Evolutionary conservation across 805 yeast genomes (phyloP).

Genomic region (Candida andamanensis): DNA sequence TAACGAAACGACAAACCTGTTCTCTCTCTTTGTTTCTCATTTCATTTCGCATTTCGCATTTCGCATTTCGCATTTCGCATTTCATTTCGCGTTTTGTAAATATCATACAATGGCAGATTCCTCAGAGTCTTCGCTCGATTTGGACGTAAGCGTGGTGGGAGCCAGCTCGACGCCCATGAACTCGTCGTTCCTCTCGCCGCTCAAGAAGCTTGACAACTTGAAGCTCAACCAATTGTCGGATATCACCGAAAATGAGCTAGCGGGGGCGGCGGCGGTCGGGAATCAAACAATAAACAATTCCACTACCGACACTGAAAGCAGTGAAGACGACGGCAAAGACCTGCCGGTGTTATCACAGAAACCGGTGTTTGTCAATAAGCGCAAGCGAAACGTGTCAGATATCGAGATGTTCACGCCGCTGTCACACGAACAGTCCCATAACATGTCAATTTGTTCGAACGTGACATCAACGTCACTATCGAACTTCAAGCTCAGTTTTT

Average conservation of each 20-base stretch:
- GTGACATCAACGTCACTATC: conserved; percentile 5
- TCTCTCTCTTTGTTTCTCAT: too few relatives aligned
- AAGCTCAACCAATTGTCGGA: conserved; percentile 22
- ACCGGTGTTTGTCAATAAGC: conserved; percentile 18
- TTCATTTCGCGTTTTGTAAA: too few relatives aligned
- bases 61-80: too few relatives aligned
- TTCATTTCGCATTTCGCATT: too few relatives aligned
- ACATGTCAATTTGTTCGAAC: conserved; percentile 11
- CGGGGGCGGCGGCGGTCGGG: conserved; percentile 4
- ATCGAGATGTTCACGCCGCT: conserved; percentile 13
- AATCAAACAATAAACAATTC: conserved; percentile 4
- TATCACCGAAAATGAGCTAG: conserved; percentile 9
- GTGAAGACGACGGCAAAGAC: conserved; percentile 14
- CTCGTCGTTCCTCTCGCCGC: conserved; percentile 28
- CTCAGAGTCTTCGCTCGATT: conserved; percentile 4
- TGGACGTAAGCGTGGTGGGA: conserved; percentile 8
- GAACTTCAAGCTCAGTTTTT: conserved; percentile 11
- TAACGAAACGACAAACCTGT: too few relatives aligned
- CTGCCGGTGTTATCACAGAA: conserved; percentile 2
- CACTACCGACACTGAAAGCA: conserved; percentile 7
- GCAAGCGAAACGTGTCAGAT: conserved; percentile 20
- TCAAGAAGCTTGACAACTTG: conserved; percentile 28
- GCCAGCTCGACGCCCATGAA: conserved; percentile 13
- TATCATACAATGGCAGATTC: too few relatives aligned
- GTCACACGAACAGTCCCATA: conserved; percentile 2